Evolutionary conservation across 1,139 yeast genomes (phyloP), one percentile per base, ranked within the genome.

Genomic region (Candida labiduridarum): DNA sequence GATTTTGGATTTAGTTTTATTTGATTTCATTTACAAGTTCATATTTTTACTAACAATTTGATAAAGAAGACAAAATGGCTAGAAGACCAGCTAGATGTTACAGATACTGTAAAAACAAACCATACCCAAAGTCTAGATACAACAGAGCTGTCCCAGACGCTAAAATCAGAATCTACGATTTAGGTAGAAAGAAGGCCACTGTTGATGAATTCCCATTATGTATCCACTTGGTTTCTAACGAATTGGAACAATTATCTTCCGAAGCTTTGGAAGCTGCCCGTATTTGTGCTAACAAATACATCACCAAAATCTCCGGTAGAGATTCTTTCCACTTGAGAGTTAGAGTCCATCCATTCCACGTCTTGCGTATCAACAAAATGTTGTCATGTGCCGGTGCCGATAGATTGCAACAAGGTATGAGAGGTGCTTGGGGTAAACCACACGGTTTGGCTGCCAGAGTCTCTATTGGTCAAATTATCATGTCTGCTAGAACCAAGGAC

Each of bases 381-480:
- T 90, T 94, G 96, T 94, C 99, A 73, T 94, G 99, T 85, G 99
- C 99, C 83, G 99, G 99, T 89, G 99, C 99, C 77, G 99, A 94
- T 92, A 90, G 99, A 89, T 87, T 94, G 82, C 99, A 94, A 85
- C 98, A 95, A 84, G 99, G 99, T 90, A 94, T 94, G 99, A 92
- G 99, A 89, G 96, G 96, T 86, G 99, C 99, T 75, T 94, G 98
- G 98, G 99, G 99, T 89, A 94, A 94, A 84, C 99, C 99, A 72
- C 97, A 92, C 72, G 99, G 99, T 84, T 86, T 92, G 74, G 99
- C 98, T 69, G 99, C 99, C 72, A 92, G 99, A 82, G 99, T 94
- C 76, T 83, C 83, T 82, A 94, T 94, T 79, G 99, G 99, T 74
- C 99, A 94, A 84, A 87, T 94, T 77, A 87, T 94, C 77, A 86